Conservation (phyloP, 805 yeast genomes). For the Myxozyma mucilagina region DNA sequence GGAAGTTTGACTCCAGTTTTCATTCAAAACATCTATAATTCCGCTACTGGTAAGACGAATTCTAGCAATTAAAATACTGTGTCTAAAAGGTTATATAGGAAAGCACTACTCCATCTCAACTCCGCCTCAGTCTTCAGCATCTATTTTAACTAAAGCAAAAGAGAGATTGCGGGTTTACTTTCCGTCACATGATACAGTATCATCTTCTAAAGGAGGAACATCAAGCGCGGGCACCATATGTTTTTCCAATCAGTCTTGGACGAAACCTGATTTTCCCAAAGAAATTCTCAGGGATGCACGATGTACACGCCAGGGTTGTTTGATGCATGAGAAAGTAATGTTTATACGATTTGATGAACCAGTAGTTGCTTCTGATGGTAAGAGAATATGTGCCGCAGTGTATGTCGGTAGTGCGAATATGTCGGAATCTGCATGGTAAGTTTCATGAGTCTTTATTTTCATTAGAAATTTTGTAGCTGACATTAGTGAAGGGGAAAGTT, state of each 20-base stretch:
- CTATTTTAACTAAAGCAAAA: background rate
- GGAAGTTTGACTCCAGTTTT: slow-evolving; percentile 22
- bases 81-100: background rate
- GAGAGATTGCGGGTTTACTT: slow-evolving; percentile 24
- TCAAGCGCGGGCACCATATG: slow-evolving; percentile 28
- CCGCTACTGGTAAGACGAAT: slow-evolving; percentile 21
- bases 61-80: background rate
- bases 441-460: background rate
- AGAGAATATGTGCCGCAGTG: slow-evolving; percentile 6
- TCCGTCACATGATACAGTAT: slow-evolving; percentile 30
- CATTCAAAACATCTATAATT: slow-evolving; percentile 13
- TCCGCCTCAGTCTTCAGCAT: background rate
- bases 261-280: slow-evolving; percentile 23
- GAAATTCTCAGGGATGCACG: slow-evolving; percentile 25
- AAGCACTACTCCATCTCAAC: background rate
- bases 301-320: slow-evolving; percentile 22
- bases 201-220: slow-evolving; percentile 21
- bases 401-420: slow-evolving; percentile 32
- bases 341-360: slow-evolving; percentile 19
- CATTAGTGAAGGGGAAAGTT: slow-evolving; percentile 24
- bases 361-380: slow-evolving; percentile 2
- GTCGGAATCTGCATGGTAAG: slow-evolving; percentile 32
- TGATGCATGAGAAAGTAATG: slow-evolving; percentile 31
- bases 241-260: slow-evolving; percentile 19
- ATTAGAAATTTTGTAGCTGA: background rate